Evolutionary conservation across 176 grass and related monocot genomes (phyloP), one percentile per base, ranked within the genome.

Genomic region (Oryza australiensis): DNA sequence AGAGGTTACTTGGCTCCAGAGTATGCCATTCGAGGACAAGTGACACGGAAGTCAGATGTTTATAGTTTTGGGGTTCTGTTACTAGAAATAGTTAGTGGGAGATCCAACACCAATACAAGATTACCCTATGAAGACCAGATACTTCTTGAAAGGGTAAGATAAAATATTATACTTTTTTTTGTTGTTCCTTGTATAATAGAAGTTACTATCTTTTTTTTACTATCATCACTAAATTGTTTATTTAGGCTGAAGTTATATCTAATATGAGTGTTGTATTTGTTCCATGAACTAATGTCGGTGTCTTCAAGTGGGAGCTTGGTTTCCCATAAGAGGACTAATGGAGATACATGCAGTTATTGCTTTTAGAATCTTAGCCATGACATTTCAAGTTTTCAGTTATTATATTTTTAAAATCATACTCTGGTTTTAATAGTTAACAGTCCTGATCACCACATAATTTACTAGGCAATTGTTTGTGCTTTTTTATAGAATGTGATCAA

Each of bases 1-100:
- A 94, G 92, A 81, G 92, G 92, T 33, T 94, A 94, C 72, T 81
- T 94, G 76, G 92, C 89, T 86, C 92, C 92, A 74, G 92, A 94
- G 68, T 94, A 94, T 87, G 92, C 89, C 30, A 94, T 91, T 87
- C 67, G 92, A 89, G 92, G 92, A 85, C 92, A 94, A 79, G 92
- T 94, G 66, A 94, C 89, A 59, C 84, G 92, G 60, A 94, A 89
- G 77, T 94, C 92, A 79, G 92, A 94, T 84, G 92, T 94, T 66
- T 94, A 94, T 63, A 94, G 92, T 62, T 94, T 94, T 68, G 92
- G 92, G 18, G 92, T 94, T 66, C 87, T 94, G 22, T 85, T 94
- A 85, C 80, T 94, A 57, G 92, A 94, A 81, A 94, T 94, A 79
- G 72, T 94, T 16, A 87, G 89, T 37, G 92, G 92, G n/a, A 94